Evolutionary conservation across 441 rosid species (phyloP), one percentile per base, ranked within the genome.

Genomic region (Rhodomyrtus psidioides): DNA sequence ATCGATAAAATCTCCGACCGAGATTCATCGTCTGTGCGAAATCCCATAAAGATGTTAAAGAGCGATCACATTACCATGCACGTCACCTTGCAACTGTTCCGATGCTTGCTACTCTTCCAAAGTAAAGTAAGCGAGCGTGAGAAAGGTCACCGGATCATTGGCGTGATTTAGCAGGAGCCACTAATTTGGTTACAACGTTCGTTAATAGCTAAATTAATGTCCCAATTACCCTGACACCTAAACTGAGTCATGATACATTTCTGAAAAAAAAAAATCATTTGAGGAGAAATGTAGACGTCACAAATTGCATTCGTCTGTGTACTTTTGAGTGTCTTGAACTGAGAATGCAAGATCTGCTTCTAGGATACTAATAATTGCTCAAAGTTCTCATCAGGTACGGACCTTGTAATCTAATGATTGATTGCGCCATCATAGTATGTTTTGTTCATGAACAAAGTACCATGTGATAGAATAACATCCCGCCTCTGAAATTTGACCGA

Each of bases 401-500:
- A 39, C 79, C n/a, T 70, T 12, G 15, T 10, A 34, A 70, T 70
- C 79, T 10, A 13, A 24, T 42, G 79, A 70, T 21, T 21, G 21
- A 14, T 70, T 70, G 79, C 79, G 49, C 79, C 39, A 21, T 24
- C 79, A 34, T 10, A 4, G 34, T 28, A 9, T 10, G 79, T 34
- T 65, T 21, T 7, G 79, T 65, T 65, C 79, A 65, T 42, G 79
- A 21, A 21, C 27, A 82, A 53, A 21, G 83, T 30, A 10, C 58
- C 58, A 17, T 24, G 58, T 27, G 58, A 53, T 82, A 15, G 59
- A 46, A 82, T 51, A 16, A 82, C 15, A 23, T 51, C 46, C 57
- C 58, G 56, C 49, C 74, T 42, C 65, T 17, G 74, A 58, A 54
- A 58, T 56, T 56, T 24, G 85, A 58, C 85, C 59, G 85, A 83